Conservation (phyloP, 352 stramenopile species). For the Phytophthora sansomeana region DNA sequence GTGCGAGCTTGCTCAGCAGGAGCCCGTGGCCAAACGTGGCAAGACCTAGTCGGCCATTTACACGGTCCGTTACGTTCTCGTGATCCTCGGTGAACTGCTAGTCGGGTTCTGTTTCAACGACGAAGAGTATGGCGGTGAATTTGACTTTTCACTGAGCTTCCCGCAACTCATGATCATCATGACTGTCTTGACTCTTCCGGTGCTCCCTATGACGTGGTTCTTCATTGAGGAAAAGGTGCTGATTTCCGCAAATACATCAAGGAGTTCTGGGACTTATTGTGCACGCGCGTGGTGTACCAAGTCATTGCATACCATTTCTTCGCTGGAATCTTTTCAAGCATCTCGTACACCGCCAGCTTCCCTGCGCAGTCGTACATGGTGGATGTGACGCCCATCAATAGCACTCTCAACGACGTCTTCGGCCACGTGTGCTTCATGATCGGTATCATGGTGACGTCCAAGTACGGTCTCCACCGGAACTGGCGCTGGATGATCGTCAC, state of each 20-base stretch:
- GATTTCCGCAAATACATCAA: constrained; percentile 26
- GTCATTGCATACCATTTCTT: constrained; percentile 30
- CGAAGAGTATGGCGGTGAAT: constrained; percentile 21
- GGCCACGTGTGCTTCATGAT: constrained; percentile 14
- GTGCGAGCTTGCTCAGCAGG: constrained; percentile 23
- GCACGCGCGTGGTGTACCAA: constrained; percentile 23
- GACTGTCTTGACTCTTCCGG: constrained; percentile 7
- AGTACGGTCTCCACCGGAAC: constrained; percentile 1
- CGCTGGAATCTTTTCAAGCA: constrained; percentile 17
- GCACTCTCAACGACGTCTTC: constrained; percentile 7
- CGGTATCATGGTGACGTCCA: constrained; percentile 5
- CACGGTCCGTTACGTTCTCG: constrained; percentile 12
- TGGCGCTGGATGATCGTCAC: constrained; percentile 5
- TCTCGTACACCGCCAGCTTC: constrained; percentile 15
- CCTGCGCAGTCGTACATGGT: constrained; percentile 18
- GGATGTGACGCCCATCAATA: constrained; percentile 11
- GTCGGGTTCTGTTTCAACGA: constrained; percentile 24
- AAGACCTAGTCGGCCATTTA: constrained; percentile 25
- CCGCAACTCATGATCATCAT: constrained; percentile 28
- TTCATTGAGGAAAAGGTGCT: constrained; percentile 21
- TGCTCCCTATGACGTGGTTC: constrained; percentile 20
- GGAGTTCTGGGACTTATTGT: constrained; percentile 19
- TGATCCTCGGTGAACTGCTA: constrained; percentile 19
- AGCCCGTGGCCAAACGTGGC: constrained; percentile 19
- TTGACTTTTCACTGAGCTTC: constrained; percentile 24